A percentile compares a stretch with the other conserved stretches of the same genome.
These are phyloP conservation scores for Fraxinus ornus DNA, from an alignment of 305 asterid genomes.

Conservation along the genomic window DNA sequence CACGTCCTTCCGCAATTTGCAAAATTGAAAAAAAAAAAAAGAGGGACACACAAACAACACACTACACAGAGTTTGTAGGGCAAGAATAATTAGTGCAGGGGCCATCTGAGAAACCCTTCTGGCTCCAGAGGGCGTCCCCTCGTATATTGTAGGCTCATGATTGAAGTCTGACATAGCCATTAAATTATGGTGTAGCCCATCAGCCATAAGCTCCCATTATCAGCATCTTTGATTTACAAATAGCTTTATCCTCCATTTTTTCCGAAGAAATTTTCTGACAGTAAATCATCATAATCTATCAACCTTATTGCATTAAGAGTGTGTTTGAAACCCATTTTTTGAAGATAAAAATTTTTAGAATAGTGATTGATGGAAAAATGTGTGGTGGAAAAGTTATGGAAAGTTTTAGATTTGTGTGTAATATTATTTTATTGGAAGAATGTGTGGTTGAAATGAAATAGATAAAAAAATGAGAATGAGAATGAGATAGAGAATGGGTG, in stretches of 20 bases:
- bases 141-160: slow-evolving; percentile 31
- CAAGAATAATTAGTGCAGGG: slow-evolving; percentile 11
- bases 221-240: too few species aligned
- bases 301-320: background rate
- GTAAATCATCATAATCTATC: background rate
- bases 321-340: too few species aligned
- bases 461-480: too few species aligned
- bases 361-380: too few species aligned
- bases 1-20: too few species aligned
- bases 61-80: slow-evolving; percentile 17
- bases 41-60: background rate
- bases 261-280: background rate
- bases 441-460: too few species aligned
- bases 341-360: too few species aligned
- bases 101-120: background rate
- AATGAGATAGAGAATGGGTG: too few species aligned
- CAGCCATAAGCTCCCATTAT: background rate
- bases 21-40: too few species aligned
- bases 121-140: background rate
- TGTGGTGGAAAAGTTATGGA: too few species aligned
- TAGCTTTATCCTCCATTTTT: background rate
- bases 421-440: too few species aligned
- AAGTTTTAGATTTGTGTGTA: too few species aligned
- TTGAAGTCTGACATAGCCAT: slow-evolving; percentile 38
- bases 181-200: slow-evolving; percentile 17